Conservation (phyloP, 192 early-diverging fungal genomes). For the Umbelopsis vinacea region DNA sequence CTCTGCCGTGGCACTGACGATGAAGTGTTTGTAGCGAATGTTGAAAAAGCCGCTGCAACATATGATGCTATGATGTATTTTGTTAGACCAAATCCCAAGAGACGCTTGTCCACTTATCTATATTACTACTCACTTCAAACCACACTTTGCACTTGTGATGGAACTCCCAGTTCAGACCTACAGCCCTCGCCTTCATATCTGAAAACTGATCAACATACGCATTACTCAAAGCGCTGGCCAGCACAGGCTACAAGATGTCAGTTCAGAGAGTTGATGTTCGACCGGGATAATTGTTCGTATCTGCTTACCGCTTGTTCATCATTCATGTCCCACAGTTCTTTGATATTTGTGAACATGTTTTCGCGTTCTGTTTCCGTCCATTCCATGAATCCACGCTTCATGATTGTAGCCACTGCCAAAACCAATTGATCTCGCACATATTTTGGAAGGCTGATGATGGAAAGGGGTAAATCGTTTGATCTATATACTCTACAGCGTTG, state of each 20-base stretch:
- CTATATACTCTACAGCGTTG: not conserved
- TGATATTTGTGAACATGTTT: conserved; percentile 58
- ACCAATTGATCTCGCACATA: conserved; percentile 62
- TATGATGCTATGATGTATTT: not conserved
- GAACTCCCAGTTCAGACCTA: conserved; percentile 71
- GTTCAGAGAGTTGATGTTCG: not conserved
- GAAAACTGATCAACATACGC: conserved; percentile 70
- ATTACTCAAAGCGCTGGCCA: conserved; percentile 56
- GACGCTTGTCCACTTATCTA: not conserved
- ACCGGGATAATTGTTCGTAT: not conserved
- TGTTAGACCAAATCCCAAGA: not conserved
- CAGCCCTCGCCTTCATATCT: conserved; percentile 55
- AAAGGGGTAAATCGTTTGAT: not conserved
- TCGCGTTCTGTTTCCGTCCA: conserved; percentile 53
- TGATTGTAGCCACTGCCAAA: conserved; percentile 62
- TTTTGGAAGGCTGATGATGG: conserved; percentile 42
- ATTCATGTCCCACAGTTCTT: conserved; percentile 49
- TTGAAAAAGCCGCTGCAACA: conserved; percentile 43
- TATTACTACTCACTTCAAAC: conserved; percentile 57
- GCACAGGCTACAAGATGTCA: conserved; percentile 34
- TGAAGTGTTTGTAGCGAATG: conserved; percentile 53
- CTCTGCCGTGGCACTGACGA: conserved; percentile 43
- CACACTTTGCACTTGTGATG: conserved; percentile 64
- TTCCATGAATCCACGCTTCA: conserved; percentile 68
- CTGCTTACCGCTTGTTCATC: conserved; percentile 37